These are phyloP conservation scores for Pseudohalonectria lignicola DNA, from an alignment of 2,329 filamentous ascomycete species.

Conservation along the genomic window DNA sequence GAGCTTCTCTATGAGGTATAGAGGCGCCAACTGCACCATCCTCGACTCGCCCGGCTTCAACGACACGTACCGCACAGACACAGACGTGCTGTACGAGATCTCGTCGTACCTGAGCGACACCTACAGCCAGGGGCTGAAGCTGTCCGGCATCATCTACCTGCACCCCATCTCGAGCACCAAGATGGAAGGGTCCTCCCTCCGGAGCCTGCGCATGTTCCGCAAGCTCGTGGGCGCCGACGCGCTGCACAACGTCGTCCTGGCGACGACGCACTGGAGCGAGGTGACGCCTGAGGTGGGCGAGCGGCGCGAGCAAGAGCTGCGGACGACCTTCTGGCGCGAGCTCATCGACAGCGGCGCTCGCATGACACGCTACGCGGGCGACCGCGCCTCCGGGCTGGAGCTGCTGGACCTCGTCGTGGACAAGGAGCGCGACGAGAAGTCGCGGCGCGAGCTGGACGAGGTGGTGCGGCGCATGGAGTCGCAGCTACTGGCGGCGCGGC, in stretches of 20 bases:
- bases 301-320: conserved; percentile 17
- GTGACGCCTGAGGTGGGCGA: conserved; percentile 15
- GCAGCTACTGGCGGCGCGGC: too few species aligned
- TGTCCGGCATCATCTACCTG: conserved; percentile 33
- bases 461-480: too few species aligned
- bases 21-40: too few species aligned
- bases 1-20: too few species aligned
- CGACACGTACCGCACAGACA: conserved; percentile 22
- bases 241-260: conserved; percentile 26
- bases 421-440: too few species aligned
- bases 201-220: conserved; percentile 31
- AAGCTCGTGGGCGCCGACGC: conserved; percentile 29
- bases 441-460: too few species aligned
- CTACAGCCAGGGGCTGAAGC: conserved; percentile 18
- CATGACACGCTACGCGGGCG: not conserved
- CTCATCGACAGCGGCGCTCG: not conserved
- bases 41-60: too few species aligned
- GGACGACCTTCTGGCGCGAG: conserved; percentile 20
- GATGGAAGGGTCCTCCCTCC: conserved; percentile 23
- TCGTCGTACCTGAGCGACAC: conserved; percentile 22
- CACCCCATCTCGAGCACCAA: conserved; percentile 29
- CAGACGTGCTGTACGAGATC: conserved; percentile 29
- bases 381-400: not conserved
- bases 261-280: conserved; percentile 30
- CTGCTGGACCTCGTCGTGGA: too few species aligned